Conservation (phyloP, 306 rosid species). For the Trifolium pratense region DNA sequence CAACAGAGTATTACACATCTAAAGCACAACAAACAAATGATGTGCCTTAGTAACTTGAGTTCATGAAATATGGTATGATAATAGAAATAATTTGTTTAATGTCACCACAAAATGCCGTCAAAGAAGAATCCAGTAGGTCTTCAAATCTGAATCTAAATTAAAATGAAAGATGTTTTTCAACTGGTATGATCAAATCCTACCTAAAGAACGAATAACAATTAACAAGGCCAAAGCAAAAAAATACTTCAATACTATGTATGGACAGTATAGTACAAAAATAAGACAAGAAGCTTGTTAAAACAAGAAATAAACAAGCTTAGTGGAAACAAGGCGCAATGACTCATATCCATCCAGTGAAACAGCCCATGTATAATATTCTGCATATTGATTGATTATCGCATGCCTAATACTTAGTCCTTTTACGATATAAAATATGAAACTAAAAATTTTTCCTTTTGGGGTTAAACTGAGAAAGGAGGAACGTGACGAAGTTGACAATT, state of each 20-base stretch:
- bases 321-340: neutral
- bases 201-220: slow-evolving; percentile 12
- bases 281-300: slow-evolving; percentile 1
- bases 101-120: slow-evolving; percentile 7
- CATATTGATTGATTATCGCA: no score
- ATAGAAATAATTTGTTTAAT: neutral
- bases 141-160: slow-evolving; percentile 21
- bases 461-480: neutral
- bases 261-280: neutral
- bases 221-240: neutral
- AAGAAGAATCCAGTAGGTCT: slow-evolving; percentile 29
- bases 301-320: slow-evolving; percentile 18
- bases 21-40: slow-evolving; percentile 22
- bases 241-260: neutral
- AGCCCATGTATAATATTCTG: no score
- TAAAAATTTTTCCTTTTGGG: no score
- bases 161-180: neutral
- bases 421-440: no score
- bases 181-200: slow-evolving; percentile 6
- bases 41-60: slow-evolving; percentile 4
- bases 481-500: no score
- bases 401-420: neutral
- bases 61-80: slow-evolving; percentile 19
- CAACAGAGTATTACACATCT: neutral
- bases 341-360: neutral